Evolutionary conservation across 2,329 filamentous ascomycete species (phyloP), one percentile per base, ranked within the genome.

Genomic region (Penicillium sumatraense): DNA sequence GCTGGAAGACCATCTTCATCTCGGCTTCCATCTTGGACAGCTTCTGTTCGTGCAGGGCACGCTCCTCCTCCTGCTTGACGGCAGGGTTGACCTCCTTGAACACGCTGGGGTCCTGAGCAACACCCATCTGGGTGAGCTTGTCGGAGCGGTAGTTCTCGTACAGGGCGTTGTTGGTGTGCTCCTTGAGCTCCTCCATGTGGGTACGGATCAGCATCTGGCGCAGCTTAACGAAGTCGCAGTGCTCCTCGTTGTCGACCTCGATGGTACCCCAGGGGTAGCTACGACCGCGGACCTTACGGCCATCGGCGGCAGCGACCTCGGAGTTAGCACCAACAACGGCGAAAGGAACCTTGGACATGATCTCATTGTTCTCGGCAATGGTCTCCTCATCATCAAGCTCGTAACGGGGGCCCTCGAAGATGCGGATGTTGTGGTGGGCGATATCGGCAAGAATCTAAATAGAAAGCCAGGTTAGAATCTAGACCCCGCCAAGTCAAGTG

Each of bases 1-100:
- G 95, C 78, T 98, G 95, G 91, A 99, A 99, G 67, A 99, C 95
- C 91, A 97, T 96, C 91, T 99, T 99, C 95, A 99, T 99, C 80
- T 99, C 95, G 72, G 92, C 88, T 80, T 99, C 95, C 95, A 99
- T 99, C 91, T 99, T 99, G 78, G 93, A 91, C 68, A 99, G 91
- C 85, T 99, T 99, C 85, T 97, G 93, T 81, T 99, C 95, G 85
- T 99, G 95, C 67, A 99, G 84, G 62, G 90, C 89, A 71, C 95
- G 91, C 84, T 99, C 95, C 81, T 99, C 95, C 78, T 99, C 95
- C 81, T 99, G 95, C 89, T 99, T 99, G 80, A 98, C 95, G 44
- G 95, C 93, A 61, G 95, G 95, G 86, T 99, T 99, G 84, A 99
- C 92, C 87, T 99, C 95, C 87, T 99, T 99, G 90, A 99, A 99